A percentile compares a stretch with the other conserved stretches of the same genome.
Evolutionary conservation across 2,329 filamentous ascomycete genomes (phyloP).

Genomic region (Stagonosporopsis cucurbitacearum): DNA sequence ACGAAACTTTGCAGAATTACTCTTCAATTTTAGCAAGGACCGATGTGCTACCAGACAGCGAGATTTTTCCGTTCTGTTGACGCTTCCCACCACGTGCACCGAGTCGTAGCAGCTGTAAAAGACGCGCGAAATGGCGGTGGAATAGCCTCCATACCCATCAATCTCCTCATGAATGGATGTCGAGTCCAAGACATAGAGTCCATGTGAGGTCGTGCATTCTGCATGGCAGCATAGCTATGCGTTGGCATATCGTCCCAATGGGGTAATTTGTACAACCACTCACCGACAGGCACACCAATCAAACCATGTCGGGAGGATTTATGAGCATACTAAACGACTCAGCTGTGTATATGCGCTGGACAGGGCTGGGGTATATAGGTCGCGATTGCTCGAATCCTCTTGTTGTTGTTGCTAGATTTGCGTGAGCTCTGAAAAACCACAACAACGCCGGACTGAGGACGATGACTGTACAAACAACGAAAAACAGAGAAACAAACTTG

Average conservation of each 20-base stretch:
- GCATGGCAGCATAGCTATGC: slow-evolving; percentile 11
- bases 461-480: background rate
- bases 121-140: too few relatives aligned
- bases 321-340: background rate
- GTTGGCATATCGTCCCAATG: slow-evolving; percentile 11
- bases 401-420: background rate
- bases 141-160: too few relatives aligned
- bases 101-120: too few relatives aligned
- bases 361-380: background rate
- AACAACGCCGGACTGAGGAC: background rate
- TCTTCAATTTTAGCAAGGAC: too few relatives aligned
- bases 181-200: background rate
- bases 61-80: too few relatives aligned
- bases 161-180: background rate
- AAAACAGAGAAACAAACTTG: background rate
- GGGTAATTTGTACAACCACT: slow-evolving; percentile 15
- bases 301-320: background rate
- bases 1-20: too few relatives aligned
- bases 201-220: background rate
- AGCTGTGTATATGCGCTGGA: background rate
- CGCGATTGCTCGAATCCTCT: background rate
- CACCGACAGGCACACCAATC: slow-evolving; percentile 3
- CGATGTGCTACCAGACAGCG: too few relatives aligned
- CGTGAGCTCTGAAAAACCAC: background rate
- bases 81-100: too few relatives aligned